Percentiles rank a stretch among this genome's conserved stretches.
phyloP scores from a whole-genome alignment of 495 filamentous ascomycete species.

The Penicillium crystallinum region DNA sequence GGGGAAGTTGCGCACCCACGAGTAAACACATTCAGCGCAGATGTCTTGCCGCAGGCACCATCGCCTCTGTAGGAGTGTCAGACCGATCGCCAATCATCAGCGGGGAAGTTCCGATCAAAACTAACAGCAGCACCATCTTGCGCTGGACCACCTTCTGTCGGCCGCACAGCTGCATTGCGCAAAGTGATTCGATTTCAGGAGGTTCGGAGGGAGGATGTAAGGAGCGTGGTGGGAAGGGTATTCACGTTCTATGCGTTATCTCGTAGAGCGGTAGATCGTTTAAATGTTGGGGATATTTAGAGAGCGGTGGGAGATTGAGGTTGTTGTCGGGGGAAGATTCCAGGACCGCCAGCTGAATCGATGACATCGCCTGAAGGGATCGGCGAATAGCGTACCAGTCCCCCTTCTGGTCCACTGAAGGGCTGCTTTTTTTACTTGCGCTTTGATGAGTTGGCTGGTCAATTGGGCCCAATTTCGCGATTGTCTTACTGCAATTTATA shows the following conservation, averaged over 20 bases:
- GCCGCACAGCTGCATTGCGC: constrained; percentile 49
- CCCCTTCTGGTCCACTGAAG: constrained; percentile 25
- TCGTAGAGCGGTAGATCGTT: not conserved
- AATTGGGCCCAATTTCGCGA: not conserved
- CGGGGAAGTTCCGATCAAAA: constrained; percentile 20
- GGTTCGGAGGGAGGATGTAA: not conserved
- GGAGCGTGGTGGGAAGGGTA: not conserved
- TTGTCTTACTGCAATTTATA: not conserved
- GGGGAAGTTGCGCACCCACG: constrained; percentile 63
- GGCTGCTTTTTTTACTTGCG: not conserved
- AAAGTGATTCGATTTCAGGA: not conserved
- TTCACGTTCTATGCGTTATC: not conserved
- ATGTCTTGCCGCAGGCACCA: constrained; percentile 97
- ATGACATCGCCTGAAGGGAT: constrained; percentile 41
- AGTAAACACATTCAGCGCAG: constrained; percentile 95
- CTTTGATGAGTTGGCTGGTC: not conserved
- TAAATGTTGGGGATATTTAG: constrained; percentile 1
- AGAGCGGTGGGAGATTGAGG: not conserved
- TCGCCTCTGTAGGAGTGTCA: constrained; percentile 64
- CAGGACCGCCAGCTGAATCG: constrained; percentile 32
- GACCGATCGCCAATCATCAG: not conserved
- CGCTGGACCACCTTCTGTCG: constrained; percentile 81
- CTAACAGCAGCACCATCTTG: constrained; percentile 95
- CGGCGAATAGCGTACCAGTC: constrained; percentile 34
- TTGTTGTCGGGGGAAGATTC: constrained; percentile 21